Evolutionary conservation across 2,329 filamentous ascomycete species (phyloP), one percentile per base, ranked within the genome.

Genomic region (Cladophialophora yegresii): DNA sequence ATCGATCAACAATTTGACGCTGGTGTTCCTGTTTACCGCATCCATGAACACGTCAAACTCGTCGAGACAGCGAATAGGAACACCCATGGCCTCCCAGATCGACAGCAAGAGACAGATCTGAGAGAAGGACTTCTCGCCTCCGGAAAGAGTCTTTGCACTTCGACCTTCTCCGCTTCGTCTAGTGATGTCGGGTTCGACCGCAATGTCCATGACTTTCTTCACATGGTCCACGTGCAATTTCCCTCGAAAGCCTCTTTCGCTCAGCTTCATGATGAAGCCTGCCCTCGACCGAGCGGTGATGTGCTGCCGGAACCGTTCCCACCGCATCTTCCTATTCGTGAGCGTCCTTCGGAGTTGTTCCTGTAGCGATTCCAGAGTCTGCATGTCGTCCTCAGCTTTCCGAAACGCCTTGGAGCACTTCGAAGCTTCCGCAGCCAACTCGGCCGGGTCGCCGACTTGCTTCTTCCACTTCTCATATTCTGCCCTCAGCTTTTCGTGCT

Each of bases 11-110:
- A 99, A 92, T 68, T 90, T 90, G 72, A 96, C 96, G 74, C 91
- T 96, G 71, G 96, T 90, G 62, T 90, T 91, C 66, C 95, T 87
- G 77, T 99, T 99, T 64, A 98, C 91, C 71, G 89, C 92, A 77
- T 99, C 95, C 95, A 99, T 99, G 82, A 97, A 99, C 33, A 99
- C 95, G 75, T 99, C 95, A 74, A 98, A 99, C 77, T 99, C 95
- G 77, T 99, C 95, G 60, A 99, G 82, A 73, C 95, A 99, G 61
- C 95, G 87, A 66, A 99, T 89, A 0, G 93, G 93, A 20, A 92
- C 96, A 10, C 95, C 93, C 89, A 99, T 99, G 32, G 95, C 93
- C 75, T 99, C 95, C 95, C 95, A 99, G 20, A 99, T 89, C 2
- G 92, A 87, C 33, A 99, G 83, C 61, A 99, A 81, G 71, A 99